Evolutionary conservation across 2,329 filamentous ascomycete genomes (phyloP).

Genomic region (Colletotrichum godetiae): DNA sequence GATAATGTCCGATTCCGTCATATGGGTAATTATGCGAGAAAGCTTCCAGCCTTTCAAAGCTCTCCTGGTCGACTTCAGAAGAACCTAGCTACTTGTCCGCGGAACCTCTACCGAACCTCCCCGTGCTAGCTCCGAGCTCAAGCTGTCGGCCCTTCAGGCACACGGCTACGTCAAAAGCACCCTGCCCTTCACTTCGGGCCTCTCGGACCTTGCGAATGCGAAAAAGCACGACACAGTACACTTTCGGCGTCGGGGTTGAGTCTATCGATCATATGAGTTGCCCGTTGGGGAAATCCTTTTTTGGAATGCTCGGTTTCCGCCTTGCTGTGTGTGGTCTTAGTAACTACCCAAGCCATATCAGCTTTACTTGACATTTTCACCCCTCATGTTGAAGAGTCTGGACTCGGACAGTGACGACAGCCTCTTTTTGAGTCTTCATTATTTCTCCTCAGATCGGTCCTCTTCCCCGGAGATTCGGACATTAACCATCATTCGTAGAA

Average conservation of each 20-base stretch:
- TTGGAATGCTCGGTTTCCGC: background rate
- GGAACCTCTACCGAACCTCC: too few species aligned
- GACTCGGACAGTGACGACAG: background rate
- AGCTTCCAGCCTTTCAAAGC: background rate
- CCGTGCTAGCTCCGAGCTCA: too few species aligned
- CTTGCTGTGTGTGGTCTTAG: background rate
- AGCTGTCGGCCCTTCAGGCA: background rate
- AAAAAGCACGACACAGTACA: background rate
- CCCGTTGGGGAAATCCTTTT: constrained; percentile 12
- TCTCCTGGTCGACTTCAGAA: background rate
- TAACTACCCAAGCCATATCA: background rate
- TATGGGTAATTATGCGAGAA: background rate
- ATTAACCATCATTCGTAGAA: background rate
- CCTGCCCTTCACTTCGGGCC: background rate
- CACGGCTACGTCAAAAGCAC: background rate
- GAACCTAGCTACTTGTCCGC: background rate
- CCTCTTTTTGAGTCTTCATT: background rate
- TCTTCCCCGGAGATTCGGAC: background rate
- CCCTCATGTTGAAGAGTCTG: background rate
- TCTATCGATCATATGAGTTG: background rate
- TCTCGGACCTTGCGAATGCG: background rate
- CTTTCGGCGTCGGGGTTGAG: background rate
- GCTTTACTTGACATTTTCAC: background rate
- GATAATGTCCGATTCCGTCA: too few species aligned
- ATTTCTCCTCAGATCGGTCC: background rate